Percentiles rank a stretch among this genome's conserved stretches.
Evolutionary conservation across 306 rosid genomes (phyloP).

Genomic region (Rosa multiflora): DNA sequence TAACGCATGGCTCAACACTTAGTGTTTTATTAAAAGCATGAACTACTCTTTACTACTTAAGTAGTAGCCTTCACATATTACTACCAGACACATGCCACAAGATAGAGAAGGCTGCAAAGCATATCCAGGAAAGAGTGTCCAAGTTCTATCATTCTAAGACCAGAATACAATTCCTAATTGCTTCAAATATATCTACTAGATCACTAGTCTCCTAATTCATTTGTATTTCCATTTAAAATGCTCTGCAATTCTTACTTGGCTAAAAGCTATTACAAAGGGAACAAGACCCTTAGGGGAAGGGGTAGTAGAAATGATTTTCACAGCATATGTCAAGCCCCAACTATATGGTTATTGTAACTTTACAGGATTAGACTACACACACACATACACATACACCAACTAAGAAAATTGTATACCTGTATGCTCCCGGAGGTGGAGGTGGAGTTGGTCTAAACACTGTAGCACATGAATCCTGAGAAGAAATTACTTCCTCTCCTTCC

Average conservation of each 20-base stretch:
- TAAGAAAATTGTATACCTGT: conserved; percentile 50
- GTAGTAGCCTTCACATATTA: not conserved
- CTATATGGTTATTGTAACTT: not conserved
- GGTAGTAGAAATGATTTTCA: not conserved
- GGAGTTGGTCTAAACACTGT: conserved; percentile 50
- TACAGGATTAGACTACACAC: not conserved
- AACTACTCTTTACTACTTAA: not conserved
- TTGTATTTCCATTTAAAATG: not conserved
- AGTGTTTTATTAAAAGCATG: not conserved
- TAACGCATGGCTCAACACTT: not conserved
- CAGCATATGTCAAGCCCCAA: not conserved
- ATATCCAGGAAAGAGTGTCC: not conserved
- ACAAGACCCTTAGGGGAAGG: not conserved
- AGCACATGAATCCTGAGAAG: conserved; percentile 65
- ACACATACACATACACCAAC: not conserved
- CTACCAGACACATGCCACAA: not conserved
- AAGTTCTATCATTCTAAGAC: not conserved
- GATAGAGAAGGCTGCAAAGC: not conserved
- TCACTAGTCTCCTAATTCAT: not conserved
- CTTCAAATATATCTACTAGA: not conserved
- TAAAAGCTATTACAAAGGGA: not conserved
- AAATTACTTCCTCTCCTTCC: conserved; percentile 66
- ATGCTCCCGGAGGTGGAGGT: conserved; percentile 41
- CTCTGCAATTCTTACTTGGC: not conserved
- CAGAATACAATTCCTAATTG: not conserved